Evolutionary conservation across 768 basidiomycete species (phyloP), one percentile per base, ranked within the genome.

Genomic region (Kondoa subrosea): DNA sequence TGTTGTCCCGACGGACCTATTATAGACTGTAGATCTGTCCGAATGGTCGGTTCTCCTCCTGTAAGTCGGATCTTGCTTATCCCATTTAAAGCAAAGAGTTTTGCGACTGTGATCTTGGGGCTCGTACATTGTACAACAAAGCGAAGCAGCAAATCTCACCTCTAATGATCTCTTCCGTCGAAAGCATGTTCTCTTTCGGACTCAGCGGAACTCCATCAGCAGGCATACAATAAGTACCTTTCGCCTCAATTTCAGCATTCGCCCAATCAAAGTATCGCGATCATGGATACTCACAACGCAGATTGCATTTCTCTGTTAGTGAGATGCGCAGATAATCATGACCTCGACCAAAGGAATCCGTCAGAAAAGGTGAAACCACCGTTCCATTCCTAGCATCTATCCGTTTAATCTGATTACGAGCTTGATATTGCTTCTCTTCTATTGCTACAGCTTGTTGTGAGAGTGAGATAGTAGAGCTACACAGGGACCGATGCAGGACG

Each of bases 191-290:
- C 12, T 80, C 79, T 34, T 79, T 78, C 1, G 88, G 89, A 15
- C 87, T 85, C 30, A 91, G 80, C 65, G 86, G 82, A 2, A 91
- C 78, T 33, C 89, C 88, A 74, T 87, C 84, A 65, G 81, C 83
- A 1, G 89, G 89, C 89, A 91, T 92, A 74, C 89, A 91, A 75
- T 92, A 92, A 73, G 89, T 89, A 72, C 89, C 88, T 91, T 70
- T 27, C 1, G n/a, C 3, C 34, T 14, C 30, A 21, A 25, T 27
- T n/a, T 61, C 27, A 30, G 17, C 21, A 12, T 31, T 16, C 60
- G 15, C 32, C 12, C 57, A 40, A 34, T 12, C 34, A 17, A 21
- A 21, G 40, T 16, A 57, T 32, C 1, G 8, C 14, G 64, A 1
- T 15, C 27, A 32, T 32, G 8, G 25, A n/a, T 30, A 66, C 79